Percentiles rank a stretch among this genome's conserved stretches.
Conservation (phyloP, 1,284 basidiomycete species). For the Moesziomyces sp. region DNA sequence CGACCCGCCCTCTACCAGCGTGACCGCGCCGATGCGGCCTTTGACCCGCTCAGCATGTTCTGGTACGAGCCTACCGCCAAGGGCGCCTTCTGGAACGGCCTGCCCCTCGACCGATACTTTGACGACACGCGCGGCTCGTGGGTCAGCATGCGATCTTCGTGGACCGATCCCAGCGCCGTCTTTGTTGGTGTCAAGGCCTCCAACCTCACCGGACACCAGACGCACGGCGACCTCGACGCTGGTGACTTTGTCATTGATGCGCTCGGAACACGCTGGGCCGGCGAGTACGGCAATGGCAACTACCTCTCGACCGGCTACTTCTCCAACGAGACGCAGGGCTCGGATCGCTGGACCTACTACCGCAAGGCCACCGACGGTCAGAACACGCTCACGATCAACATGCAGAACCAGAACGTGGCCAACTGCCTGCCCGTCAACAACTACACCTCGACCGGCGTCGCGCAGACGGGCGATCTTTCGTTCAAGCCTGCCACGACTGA, state of each 20-base stretch:
- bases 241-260: constrained; percentile 97
- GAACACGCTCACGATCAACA: constrained; percentile 87
- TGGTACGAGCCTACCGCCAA: constrained; percentile 88
- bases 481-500: constrained; percentile 75
- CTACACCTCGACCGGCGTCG: constrained; percentile 74
- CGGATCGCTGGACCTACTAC: constrained; percentile 72
- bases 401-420: constrained; percentile 81
- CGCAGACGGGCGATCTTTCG: constrained; percentile 79
- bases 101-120: constrained; percentile 85
- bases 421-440: constrained; percentile 74
- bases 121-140: constrained; percentile 75
- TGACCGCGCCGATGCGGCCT: constrained; percentile 81
- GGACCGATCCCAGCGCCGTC: constrained; percentile 86
- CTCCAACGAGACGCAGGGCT: constrained; percentile 47
- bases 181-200: constrained; percentile 91
- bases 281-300: constrained; percentile 89
- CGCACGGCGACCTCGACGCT: constrained; percentile 90
- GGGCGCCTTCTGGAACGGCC: constrained; percentile 91
- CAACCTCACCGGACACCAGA: constrained; percentile 77
- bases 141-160: constrained; percentile 88
- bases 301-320: constrained; percentile 73
- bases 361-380: constrained; percentile 96
- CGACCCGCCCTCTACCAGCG: constrained; percentile 88
- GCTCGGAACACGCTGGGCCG: constrained; percentile 92
- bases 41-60: constrained; percentile 94